phyloP scores from a whole-genome alignment of 441 rosid genomes.

The Melastoma candidum region DNA sequence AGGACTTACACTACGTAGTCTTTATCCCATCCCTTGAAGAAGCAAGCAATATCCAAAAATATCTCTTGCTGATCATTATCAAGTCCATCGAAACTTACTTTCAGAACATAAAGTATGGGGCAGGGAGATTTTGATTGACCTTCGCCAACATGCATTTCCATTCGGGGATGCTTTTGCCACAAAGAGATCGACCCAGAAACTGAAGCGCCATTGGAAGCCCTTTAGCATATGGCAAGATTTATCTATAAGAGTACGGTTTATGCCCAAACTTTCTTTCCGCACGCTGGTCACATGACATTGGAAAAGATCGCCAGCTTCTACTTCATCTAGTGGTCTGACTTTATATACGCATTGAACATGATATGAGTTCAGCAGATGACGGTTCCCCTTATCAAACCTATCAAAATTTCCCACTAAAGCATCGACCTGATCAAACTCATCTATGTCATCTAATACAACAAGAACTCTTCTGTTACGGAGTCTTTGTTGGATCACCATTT shows the following conservation, averaged over 20 bases:
- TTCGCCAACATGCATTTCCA: not conserved
- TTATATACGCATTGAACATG: not conserved
- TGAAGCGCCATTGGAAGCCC: not conserved
- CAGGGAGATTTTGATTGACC: not conserved
- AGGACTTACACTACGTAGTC: too few species aligned
- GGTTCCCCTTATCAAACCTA: not conserved
- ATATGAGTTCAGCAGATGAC: not conserved
- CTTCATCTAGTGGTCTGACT: not conserved
- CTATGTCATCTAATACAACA: not conserved
- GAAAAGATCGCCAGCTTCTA: not conserved
- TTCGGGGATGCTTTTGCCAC: rapidly evolving
- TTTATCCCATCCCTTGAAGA: too few species aligned
- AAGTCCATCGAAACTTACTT: not conserved
- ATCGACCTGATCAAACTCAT: not conserved
- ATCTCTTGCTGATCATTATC: not conserved
- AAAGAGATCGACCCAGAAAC: not conserved
- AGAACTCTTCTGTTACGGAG: not conserved
- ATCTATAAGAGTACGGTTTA: too few species aligned
- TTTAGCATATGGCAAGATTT: not conserved
- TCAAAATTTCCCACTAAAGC: not conserved
- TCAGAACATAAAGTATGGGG: too few species aligned
- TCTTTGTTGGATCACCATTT: not conserved
- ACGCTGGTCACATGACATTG: not conserved
- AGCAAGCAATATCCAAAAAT: too few species aligned
- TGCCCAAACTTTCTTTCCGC: too few species aligned